Conservation (phyloP, 305 asterid genomes). For the Petunia hybrid region DNA sequence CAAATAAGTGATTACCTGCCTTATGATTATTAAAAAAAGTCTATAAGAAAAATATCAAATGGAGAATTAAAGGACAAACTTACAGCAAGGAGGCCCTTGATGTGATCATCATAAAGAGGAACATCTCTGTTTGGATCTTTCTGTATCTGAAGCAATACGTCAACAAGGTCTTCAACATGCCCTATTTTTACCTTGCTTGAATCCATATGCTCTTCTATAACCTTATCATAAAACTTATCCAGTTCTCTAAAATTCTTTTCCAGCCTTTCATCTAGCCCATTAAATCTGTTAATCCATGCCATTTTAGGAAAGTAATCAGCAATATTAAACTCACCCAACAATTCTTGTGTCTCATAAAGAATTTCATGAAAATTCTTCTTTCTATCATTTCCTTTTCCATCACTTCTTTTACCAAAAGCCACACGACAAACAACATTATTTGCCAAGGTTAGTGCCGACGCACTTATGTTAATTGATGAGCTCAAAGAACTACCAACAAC, state of each 20-base stretch:
- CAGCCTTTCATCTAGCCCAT: slow-evolving; percentile 34
- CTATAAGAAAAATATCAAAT: background rate
- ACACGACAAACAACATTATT: slow-evolving; percentile 30
- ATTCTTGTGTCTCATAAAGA: slow-evolving; percentile 37
- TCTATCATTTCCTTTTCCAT: background rate
- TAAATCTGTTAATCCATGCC: slow-evolving; percentile 39
- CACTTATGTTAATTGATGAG: slow-evolving; percentile 25
- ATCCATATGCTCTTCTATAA: slow-evolving; percentile 36
- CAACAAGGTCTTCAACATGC: slow-evolving; percentile 35
- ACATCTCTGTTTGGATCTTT: slow-evolving; percentile 27
- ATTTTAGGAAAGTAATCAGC: slow-evolving; percentile 38
- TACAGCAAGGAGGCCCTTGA: slow-evolving; percentile 58
- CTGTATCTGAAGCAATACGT: slow-evolving; percentile 34
- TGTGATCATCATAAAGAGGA: slow-evolving; percentile 33
- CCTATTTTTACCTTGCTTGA: background rate
- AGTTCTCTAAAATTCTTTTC: slow-evolving; percentile 35
- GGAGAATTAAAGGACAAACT: background rate
- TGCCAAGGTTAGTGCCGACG: background rate
- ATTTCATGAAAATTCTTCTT: slow-evolving; percentile 24
- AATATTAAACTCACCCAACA: slow-evolving; percentile 36
- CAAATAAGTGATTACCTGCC: too few relatives aligned
- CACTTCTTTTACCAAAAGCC: slow-evolving; percentile 26
- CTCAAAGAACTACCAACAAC: background rate
- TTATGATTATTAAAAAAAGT: too few relatives aligned
- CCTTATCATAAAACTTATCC: slow-evolving; percentile 36